phyloP scores from a whole-genome alignment of 1,284 basidiomycete genomes.

The Rhodotorula sp. region DNA sequence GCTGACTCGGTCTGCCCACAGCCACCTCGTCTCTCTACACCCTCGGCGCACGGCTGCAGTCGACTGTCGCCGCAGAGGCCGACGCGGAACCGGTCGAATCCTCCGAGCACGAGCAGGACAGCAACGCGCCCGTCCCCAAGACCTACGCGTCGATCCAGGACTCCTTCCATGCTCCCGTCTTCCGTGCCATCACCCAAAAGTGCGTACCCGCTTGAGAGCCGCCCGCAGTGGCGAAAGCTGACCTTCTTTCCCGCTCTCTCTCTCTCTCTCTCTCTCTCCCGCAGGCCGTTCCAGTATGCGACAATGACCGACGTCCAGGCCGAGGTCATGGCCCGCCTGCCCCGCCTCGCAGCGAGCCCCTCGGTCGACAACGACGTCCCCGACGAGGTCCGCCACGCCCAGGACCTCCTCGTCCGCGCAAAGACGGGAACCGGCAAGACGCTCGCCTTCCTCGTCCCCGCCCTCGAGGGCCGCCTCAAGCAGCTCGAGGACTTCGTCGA shows the following conservation, averaged over 20 bases:
- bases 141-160: not conserved
- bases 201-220: not conserved
- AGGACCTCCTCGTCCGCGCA: conserved; percentile 87
- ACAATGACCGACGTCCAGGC: conserved; percentile 83
- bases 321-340: conserved; percentile 63
- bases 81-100: too few relatives aligned
- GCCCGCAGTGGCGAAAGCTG: not conserved
- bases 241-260: too few relatives aligned
- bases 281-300: conserved; percentile 65
- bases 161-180: conserved; percentile 4
- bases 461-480: conserved; percentile 58
- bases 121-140: not conserved
- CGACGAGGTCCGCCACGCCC: conserved; percentile 44
- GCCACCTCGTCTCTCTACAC: too few relatives aligned
- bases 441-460: conserved; percentile 81
- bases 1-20: too few relatives aligned
- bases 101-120: too few relatives aligned
- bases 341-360: conserved; percentile 50
- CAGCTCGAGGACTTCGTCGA: conserved; percentile 98
- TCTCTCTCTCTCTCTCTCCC: too few relatives aligned
- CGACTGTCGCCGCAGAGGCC: too few relatives aligned
- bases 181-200: conserved; percentile 32
- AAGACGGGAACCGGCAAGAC: conserved; percentile 96
- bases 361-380: not conserved
- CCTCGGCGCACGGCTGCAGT: too few relatives aligned